Conservation (phyloP, 2,329 filamentous ascomycete genomes). For the Colletotrichum filicis region DNA sequence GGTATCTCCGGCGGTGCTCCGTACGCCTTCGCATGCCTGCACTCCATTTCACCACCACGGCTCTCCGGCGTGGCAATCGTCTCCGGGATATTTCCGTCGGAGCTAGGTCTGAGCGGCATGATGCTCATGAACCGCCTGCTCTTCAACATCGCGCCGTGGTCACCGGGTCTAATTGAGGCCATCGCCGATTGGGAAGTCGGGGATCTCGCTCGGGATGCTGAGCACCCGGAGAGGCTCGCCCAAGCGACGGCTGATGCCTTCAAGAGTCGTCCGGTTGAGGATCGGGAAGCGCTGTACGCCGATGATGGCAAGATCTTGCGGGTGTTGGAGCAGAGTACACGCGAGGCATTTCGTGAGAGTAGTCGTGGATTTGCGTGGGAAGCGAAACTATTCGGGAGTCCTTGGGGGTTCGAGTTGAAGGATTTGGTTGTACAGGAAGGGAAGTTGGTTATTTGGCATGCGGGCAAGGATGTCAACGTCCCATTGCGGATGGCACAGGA, state of each 20-base stretch:
- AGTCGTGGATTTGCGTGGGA: not conserved
- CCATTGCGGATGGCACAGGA: not conserved
- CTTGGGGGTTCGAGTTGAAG: conserved; percentile 36
- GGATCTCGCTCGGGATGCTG: not conserved
- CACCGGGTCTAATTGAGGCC: conserved; percentile 3
- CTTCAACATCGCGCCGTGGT: conserved; percentile 20
- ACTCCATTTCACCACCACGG: conserved; percentile 39
- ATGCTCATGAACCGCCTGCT: conserved; percentile 27
- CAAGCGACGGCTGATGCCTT: conserved; percentile 4
- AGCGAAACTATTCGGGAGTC: conserved; percentile 28
- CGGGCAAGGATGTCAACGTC: conserved; percentile 20
- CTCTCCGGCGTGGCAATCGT: conserved; percentile 29
- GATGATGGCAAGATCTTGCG: not conserved
- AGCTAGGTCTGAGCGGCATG: conserved; percentile 34
- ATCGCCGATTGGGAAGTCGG: conserved; percentile 8
- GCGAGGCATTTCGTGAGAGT: not conserved
- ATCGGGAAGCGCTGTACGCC: conserved; percentile 39
- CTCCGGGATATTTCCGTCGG: conserved; percentile 34
- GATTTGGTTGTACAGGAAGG: conserved; percentile 14
- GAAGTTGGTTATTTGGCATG: conserved; percentile 22
- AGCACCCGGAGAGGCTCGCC: not conserved
- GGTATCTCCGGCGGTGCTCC: conserved; percentile 50
- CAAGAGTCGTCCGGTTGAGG: conserved; percentile 15
- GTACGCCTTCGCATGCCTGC: conserved; percentile 48
- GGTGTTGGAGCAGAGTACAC: not conserved